Evolutionary conservation across 2,329 filamentous ascomycete genomes (phyloP).

Genomic region (Hymenoscyphus fructigenus): DNA sequence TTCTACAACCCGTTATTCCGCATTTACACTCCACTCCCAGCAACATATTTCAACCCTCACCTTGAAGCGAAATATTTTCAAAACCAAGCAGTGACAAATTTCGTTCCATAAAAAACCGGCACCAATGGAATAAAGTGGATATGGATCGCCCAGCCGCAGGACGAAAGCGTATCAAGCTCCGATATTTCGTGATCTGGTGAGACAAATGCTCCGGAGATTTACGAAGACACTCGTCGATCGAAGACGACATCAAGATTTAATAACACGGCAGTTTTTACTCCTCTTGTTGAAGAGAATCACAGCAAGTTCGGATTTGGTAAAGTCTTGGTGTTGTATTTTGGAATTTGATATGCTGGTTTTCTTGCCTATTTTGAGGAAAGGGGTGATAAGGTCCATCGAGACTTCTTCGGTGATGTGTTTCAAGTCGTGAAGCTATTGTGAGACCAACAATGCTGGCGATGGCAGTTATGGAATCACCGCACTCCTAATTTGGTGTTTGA

Average conservation of each 20-base stretch:
- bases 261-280: background rate
- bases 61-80: background rate
- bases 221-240: background rate
- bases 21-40: background rate
- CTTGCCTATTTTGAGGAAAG: background rate
- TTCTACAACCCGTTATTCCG: background rate
- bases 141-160: background rate
- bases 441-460: background rate
- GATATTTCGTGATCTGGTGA: background rate
- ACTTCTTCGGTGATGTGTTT: background rate
- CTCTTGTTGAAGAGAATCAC: background rate
- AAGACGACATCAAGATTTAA: background rate
- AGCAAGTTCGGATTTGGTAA: background rate
- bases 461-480: background rate
- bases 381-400: background rate
- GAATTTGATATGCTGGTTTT: background rate
- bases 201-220: background rate
- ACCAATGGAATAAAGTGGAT: constrained; percentile 2
- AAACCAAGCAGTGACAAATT: background rate
- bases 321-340: background rate
- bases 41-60: background rate
- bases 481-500: background rate
- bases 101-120: background rate
- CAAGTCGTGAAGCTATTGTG: background rate
- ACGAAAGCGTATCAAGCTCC: background rate